Base-by-base conservation (phyloP, 2,329 filamentous ascomycete genomes). In the Leptographium lundbergii region DNA sequence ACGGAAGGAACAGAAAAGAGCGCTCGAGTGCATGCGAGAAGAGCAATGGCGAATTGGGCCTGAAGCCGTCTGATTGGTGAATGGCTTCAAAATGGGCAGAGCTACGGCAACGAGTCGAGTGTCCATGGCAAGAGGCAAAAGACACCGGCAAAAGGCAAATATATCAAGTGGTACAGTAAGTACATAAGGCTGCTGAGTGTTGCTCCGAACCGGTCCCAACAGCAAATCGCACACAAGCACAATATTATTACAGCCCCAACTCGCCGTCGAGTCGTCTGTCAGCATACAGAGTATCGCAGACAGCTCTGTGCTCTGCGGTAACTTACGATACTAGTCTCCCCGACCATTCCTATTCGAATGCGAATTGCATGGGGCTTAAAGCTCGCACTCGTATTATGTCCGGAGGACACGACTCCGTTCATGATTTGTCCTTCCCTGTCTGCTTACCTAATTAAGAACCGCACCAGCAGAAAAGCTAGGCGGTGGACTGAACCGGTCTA, bases 371-470 rank as follows among this genome's bases (percentile, higher is more conserved):
- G 36, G 36, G 36, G 17, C 14, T 17, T 39, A 45, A 19, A 22
- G 42, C 42, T 19, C 42, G 47, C 47, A 53, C 29, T 53, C 29
- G 29, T 34, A 53, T 34, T 29, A 32, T 29, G 27, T 53, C 34
- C 56, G 56, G 48, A 58, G 57, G 57, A 58, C 57, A 58, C 57
- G 57, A 58, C 50, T 58, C 50, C 57, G 50, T 10, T 24, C 19
- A 25, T 58, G 57, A 58, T 58, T 58, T 58, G 57, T 36, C 56
- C 48, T 39, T 45, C 19, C 6, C 42, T n/a, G 42, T n/a, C 19
- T 45, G 22, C 36, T 55, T 39, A 55, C 27, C 19, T 55, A 55
- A 55, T 55, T 24, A 2, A 13, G 9, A 27, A 52, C 22, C 22
- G 50, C 39, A 19, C 39, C 39, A 42, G 6, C 4, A 7, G 9